A percentile compares a stretch with the other conserved stretches of the same genome.
These are phyloP conservation scores for Hibiscus mutabilis DNA, from an alignment of 345 rosid species.

Conservation along the genomic window DNA sequence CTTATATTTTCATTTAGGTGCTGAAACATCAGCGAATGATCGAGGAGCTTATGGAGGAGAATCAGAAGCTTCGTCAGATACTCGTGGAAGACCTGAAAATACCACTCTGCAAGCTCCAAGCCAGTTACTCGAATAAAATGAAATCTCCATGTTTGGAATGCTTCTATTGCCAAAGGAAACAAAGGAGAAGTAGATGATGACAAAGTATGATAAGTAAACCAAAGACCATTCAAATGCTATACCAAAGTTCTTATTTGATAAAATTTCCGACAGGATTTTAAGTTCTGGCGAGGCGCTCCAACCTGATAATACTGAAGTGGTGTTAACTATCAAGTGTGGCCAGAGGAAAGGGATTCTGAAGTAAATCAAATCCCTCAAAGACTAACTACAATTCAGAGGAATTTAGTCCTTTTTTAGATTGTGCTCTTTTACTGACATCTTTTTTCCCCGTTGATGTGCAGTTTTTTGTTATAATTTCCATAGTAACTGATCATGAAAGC, in stretches of 20 bases:
- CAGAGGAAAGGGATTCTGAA: not conserved
- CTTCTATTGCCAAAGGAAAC: slow-evolving; percentile 87
- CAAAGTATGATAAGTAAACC: not conserved
- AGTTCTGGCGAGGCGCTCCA: not conserved
- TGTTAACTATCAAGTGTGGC: not conserved
- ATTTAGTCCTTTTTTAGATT: not conserved
- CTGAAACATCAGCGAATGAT: slow-evolving; percentile 75
- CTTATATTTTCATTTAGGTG: slow-evolving; percentile 30
- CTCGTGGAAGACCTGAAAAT: slow-evolving; percentile 74
- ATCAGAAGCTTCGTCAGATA: slow-evolving; percentile 62
- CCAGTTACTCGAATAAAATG: slow-evolving; percentile 30
- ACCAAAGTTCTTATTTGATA: not conserved
- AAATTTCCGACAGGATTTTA: not conserved
- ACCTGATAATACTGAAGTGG: not conserved
- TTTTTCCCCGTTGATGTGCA: not conserved
- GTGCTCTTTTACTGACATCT: not conserved
- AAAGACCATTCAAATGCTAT: slow-evolving; percentile 3
- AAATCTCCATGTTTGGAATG: slow-evolving; percentile 56
- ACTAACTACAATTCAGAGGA: not conserved
- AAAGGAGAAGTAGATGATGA: slow-evolving; percentile 44
- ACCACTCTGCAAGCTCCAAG: slow-evolving; percentile 57
- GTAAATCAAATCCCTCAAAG: not conserved
- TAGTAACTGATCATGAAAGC: too few species aligned
- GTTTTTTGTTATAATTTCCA: too few species aligned
- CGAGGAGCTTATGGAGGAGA: slow-evolving; percentile 73